Base-by-base conservation (phyloP, 495 filamentous ascomycete genomes). In the Aspergillus heteromorphus region DNA sequence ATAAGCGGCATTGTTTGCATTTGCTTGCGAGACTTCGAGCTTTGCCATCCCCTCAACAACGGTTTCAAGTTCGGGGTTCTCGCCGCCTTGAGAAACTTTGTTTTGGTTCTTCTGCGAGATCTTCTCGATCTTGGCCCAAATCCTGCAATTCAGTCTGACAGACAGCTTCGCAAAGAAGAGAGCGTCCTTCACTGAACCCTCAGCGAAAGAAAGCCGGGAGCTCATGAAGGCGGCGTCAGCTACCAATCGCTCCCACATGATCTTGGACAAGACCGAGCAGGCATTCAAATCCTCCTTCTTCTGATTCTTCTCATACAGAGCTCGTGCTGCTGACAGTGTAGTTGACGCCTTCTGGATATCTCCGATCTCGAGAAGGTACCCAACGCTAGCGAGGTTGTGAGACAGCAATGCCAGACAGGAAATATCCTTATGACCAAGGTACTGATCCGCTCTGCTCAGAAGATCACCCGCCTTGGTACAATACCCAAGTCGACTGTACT, bases 401-500 rank as follows among this genome's bases (percentile, higher is more conserved):
- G 68, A 80, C 49, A 83, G 70, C 27, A 54, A 69, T 18, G 79
- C 73, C 30, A 77, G 63, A 29, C 68, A 65, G 0, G 73, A 70
- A 9, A 75, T 57, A 5, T 68, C 62, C 38, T 65, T 58, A 17
- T 67, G 64, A 18, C 67, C 60, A 25, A 80, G 51, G 56, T 79
- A 76, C 18, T 73, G 70, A 47, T 72, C 77, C 8, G 87, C 84
- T 49, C 81, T 79, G 2, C 72, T 72, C 17, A 96, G 75, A 1
- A 82, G 64, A 38, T 84, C 66, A 30, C 83, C 83, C 34, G 91
- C 90, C 63, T 88, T 87, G 13, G 79, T 79, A 17, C 86, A 86
- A 57, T 88, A 86, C 21, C 93, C 93, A 51, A 92, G 80, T 17
- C 79, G 81, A 48, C 89, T 80, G 62, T 91, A 89, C 55, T 92